phyloP scores from a whole-genome alignment of 495 filamentous ascomycete genomes.

The Penicillium antarcticum region DNA sequence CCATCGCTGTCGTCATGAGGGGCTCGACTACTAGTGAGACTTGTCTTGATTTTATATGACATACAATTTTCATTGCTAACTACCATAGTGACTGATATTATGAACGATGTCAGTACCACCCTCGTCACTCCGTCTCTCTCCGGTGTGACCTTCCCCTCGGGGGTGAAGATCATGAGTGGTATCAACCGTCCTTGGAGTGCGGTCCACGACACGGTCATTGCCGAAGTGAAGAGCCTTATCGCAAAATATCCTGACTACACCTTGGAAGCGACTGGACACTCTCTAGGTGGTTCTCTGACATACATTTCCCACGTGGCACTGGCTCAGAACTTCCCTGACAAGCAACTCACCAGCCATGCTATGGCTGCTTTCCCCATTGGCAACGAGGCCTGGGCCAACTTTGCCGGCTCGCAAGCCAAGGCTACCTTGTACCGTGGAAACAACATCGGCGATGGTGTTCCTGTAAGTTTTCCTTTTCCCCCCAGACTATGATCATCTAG shows the following conservation, averaged over 20 bases:
- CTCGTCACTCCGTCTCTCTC: constrained; percentile 29
- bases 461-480: constrained; percentile 12
- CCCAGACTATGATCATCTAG: neutral
- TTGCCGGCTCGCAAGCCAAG: constrained; percentile 18
- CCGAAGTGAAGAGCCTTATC: constrained; percentile 26
- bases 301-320: constrained; percentile 34
- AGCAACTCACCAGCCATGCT: constrained; percentile 28
- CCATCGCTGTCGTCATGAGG: constrained; percentile 30
- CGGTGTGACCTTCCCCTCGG: constrained; percentile 28
- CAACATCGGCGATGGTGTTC: constrained; percentile 30
- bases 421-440: constrained; percentile 31
- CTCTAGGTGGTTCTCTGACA: constrained; percentile 32
- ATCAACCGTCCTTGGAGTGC: constrained; percentile 27
- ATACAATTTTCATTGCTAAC: neutral
- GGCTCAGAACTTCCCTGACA: constrained; percentile 29
- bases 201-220: constrained; percentile 28
- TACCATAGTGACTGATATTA: constrained; percentile 23
- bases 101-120: constrained; percentile 34
- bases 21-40: constrained; percentile 27
- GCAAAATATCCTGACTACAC: constrained; percentile 26
- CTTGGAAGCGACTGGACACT: constrained; percentile 32
- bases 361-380: constrained; percentile 36
- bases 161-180: constrained; percentile 28
- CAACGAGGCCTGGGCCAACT: constrained; percentile 28
- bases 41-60: neutral